phyloP scores from a whole-genome alignment of 2,329 filamentous ascomycete genomes.

The Fusarium sp. region DNA sequence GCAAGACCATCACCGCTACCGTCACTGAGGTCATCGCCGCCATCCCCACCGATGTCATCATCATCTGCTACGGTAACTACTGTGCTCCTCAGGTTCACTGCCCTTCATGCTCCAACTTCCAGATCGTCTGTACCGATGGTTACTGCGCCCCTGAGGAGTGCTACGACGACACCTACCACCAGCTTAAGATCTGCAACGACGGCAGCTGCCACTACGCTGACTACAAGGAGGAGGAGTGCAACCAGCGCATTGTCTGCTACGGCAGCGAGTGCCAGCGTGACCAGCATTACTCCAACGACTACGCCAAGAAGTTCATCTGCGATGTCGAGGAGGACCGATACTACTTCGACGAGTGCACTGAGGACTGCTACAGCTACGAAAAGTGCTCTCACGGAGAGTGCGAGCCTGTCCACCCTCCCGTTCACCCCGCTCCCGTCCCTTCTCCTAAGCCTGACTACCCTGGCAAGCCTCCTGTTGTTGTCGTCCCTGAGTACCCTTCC shows the following conservation, averaged over 20 bases:
- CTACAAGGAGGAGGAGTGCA: slow-evolving; percentile 49
- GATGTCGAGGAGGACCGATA: slow-evolving; percentile 45
- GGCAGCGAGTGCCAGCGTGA: slow-evolving; percentile 48
- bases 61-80: slow-evolving; percentile 50
- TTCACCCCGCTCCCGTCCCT: slow-evolving; percentile 1
- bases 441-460: slow-evolving; percentile 19
- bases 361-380: slow-evolving; percentile 49
- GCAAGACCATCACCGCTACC: slow-evolving; percentile 42
- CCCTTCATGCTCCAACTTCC: slow-evolving; percentile 44
- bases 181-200: slow-evolving; percentile 52
- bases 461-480: slow-evolving; percentile 24
- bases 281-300: slow-evolving; percentile 48
- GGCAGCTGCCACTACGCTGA: slow-evolving; percentile 49
- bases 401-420: slow-evolving; percentile 35
- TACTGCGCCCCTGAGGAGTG: slow-evolving; percentile 49
- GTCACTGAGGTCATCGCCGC: slow-evolving; percentile 40
- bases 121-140: slow-evolving; percentile 53
- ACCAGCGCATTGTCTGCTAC: slow-evolving; percentile 53
- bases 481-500: slow-evolving; percentile 17
- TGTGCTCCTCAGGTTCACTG: slow-evolving; percentile 49
- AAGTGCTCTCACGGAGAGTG: slow-evolving; percentile 47
- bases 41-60: slow-evolving; percentile 39
- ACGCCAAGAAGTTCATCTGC: slow-evolving; percentile 53
- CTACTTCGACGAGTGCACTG: slow-evolving; percentile 49
- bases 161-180: slow-evolving; percentile 44